These are phyloP conservation scores for Fusarium torulosum DNA, from an alignment of 2,329 filamentous ascomycete genomes.

Conservation along the genomic window DNA sequence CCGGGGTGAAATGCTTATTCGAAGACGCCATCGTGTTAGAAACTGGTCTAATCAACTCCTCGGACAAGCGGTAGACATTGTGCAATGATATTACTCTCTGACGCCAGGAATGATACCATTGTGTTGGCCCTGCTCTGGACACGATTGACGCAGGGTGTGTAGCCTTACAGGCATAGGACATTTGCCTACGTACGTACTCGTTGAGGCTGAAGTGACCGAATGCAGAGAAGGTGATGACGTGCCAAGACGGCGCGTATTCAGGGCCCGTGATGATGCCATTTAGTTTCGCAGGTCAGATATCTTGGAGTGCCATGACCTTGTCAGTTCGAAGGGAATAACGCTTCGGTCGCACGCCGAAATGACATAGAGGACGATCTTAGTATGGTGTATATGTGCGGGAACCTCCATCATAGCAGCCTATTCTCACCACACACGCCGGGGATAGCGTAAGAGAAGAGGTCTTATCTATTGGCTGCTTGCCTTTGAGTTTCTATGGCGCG, in stretches of 20 bases:
- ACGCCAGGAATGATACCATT: constrained; percentile 39
- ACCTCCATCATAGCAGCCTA: not conserved
- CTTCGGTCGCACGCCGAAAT: constrained; percentile 8
- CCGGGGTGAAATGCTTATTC: constrained; percentile 1
- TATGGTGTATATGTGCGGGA: not conserved
- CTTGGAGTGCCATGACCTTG: constrained; percentile 14
- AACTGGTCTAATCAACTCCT: constrained; percentile 26
- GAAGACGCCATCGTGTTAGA: constrained; percentile 16
- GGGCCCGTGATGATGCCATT: constrained; percentile 1
- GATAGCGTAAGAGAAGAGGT: not conserved
- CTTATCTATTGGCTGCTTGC: constrained; percentile 24
- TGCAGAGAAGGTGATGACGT: constrained; percentile 31
- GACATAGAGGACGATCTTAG: constrained; percentile 25
- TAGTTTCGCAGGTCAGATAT: constrained; percentile 9
- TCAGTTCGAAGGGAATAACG: constrained; percentile 6
- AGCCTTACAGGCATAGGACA: not conserved
- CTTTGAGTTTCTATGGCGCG: constrained; percentile 21
- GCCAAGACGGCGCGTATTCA: not conserved
- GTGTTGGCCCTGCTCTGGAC: not conserved
- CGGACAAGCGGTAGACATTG: constrained; percentile 1
- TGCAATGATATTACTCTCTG: constrained; percentile 26
- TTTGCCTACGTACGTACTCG: constrained; percentile 19
- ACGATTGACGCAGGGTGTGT: not conserved
- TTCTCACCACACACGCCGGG: not conserved
- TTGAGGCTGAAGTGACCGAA: constrained; percentile 26